Conservation (phyloP, 805 yeast genomes). For the Blastobotrys peoriensis region DNA sequence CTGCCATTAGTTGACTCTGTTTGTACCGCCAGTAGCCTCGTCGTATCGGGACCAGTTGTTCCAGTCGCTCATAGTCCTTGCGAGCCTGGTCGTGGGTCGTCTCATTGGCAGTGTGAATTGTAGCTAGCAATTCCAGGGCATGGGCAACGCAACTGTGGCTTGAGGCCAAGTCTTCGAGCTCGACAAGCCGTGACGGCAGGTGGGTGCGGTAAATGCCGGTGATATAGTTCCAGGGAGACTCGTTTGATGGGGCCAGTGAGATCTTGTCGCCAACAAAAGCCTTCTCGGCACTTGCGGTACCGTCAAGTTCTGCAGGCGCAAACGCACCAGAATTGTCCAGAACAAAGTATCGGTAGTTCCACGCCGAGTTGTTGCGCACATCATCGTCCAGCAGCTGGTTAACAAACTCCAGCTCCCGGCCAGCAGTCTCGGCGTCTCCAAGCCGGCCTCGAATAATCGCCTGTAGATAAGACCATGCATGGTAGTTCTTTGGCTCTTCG, state of each 20-base stretch:
- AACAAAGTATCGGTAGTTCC: slow-evolving; percentile 79
- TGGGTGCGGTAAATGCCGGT: slow-evolving; percentile 44
- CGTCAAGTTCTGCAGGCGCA: slow-evolving; percentile 8
- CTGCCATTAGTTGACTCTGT: slow-evolving; percentile 15
- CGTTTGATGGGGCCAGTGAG: slow-evolving; percentile 65
- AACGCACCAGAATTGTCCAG: slow-evolving; percentile 20
- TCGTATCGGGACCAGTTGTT: slow-evolving; percentile 57
- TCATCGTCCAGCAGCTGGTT: slow-evolving; percentile 38
- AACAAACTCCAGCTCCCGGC: slow-evolving; percentile 33
- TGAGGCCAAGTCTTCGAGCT: slow-evolving; percentile 42
- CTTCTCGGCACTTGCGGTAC: slow-evolving; percentile 42
- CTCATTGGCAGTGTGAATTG: slow-evolving; percentile 36
- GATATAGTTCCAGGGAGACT: slow-evolving; percentile 81
- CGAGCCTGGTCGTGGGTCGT: slow-evolving; percentile 32
- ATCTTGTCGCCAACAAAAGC: slow-evolving; percentile 47
- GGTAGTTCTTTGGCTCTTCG: slow-evolving; percentile 86
- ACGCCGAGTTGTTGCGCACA: slow-evolving; percentile 84
- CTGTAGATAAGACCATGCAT: slow-evolving; percentile 89
- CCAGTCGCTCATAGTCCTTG: slow-evolving; percentile 47
- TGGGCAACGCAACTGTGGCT: slow-evolving; percentile 35
- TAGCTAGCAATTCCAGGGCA: slow-evolving; percentile 60
- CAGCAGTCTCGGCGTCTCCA: slow-evolving; percentile 49
- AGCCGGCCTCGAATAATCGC: slow-evolving; percentile 50
- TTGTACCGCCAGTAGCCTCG: slow-evolving; percentile 55
- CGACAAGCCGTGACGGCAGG: slow-evolving; percentile 27